Evolutionary conservation across 768 basidiomycete genomes (phyloP).

Genomic region (Trametes cingulata): DNA sequence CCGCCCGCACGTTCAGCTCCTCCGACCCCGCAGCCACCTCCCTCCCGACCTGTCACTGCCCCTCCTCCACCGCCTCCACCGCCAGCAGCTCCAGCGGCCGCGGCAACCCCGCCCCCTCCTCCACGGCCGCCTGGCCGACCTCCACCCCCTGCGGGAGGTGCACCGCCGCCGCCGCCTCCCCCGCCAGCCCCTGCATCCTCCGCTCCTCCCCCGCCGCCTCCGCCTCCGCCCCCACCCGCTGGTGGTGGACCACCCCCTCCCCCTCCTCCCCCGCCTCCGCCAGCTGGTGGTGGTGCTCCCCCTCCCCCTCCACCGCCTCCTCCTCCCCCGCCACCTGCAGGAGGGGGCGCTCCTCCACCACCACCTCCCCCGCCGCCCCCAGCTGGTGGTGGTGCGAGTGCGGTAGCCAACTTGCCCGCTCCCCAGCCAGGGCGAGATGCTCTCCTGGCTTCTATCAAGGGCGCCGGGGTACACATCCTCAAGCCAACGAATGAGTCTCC

Average conservation of each 20-base stretch:
- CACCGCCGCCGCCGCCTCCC: constrained; percentile 38
- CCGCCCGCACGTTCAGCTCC: constrained; percentile 35
- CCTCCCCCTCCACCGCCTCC: constrained; percentile 42
- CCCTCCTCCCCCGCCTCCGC: constrained; percentile 35
- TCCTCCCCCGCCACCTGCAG: constrained; percentile 32
- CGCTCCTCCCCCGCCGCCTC: constrained; percentile 35
- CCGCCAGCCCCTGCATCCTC: constrained; percentile 28
- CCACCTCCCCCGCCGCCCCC: constrained; percentile 54
- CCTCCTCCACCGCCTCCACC: constrained; percentile 30
- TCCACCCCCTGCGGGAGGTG: constrained; percentile 24
- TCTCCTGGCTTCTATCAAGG: constrained; percentile 80
- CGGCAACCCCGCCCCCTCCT: constrained; percentile 24
- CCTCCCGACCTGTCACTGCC: constrained; percentile 34
- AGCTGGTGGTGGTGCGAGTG: constrained; percentile 32
- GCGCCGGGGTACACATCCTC: constrained; percentile 71
- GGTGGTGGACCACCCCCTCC: constrained; percentile 35
- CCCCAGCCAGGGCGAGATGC: constrained; percentile 62
- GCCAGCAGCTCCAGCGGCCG: constrained; percentile 33
- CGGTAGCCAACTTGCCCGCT: constrained; percentile 40
- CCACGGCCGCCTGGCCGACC: constrained; percentile 33
- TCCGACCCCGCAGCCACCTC: constrained; percentile 31
- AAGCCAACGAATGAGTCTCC: constrained; percentile 51
- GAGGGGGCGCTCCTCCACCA: constrained; percentile 40
- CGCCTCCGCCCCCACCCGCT: constrained; percentile 29
- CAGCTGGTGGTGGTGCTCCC: constrained; percentile 30